A percentile compares a stretch with the other conserved stretches of the same genome.
Evolutionary conservation across 305 asterid species (phyloP).

Genomic region (Solanum aculeatissimum): DNA sequence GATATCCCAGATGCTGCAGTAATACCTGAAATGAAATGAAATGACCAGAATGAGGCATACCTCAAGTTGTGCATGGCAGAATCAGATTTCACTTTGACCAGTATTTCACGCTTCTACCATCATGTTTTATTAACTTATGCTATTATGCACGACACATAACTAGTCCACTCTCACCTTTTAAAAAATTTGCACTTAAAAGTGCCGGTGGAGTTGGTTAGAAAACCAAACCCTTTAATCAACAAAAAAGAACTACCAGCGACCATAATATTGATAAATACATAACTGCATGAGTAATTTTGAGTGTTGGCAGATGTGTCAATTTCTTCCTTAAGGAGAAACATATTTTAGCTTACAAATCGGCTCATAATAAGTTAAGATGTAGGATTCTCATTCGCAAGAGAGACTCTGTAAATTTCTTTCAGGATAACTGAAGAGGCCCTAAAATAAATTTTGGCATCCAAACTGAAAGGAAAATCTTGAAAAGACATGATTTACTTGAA

Average conservation of each 20-base stretch:
- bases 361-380: background rate
- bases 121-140: background rate
- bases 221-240: background rate
- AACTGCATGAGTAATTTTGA: background rate
- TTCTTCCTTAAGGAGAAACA: background rate
- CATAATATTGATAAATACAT: background rate
- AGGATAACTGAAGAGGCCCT: background rate
- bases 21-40: conserved; percentile 47
- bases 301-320: background rate
- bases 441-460: background rate
- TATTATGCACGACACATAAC: background rate
- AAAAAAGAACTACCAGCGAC: background rate
- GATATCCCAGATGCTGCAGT: conserved; percentile 98
- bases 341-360: background rate
- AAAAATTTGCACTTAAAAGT: background rate
- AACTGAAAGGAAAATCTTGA: background rate
- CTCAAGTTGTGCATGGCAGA: background rate
- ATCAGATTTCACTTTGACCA: background rate
- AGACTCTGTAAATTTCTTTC: background rate
- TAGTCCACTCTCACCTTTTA: background rate
- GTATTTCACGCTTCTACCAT: background rate
- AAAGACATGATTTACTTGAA: background rate
- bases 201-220: background rate
- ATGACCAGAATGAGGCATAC: background rate
- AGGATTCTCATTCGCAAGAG: background rate